Evolutionary conservation across 2,329 filamentous ascomycete genomes (phyloP), one percentile per base, ranked within the genome.

Genomic region (Septoria petroselini): DNA sequence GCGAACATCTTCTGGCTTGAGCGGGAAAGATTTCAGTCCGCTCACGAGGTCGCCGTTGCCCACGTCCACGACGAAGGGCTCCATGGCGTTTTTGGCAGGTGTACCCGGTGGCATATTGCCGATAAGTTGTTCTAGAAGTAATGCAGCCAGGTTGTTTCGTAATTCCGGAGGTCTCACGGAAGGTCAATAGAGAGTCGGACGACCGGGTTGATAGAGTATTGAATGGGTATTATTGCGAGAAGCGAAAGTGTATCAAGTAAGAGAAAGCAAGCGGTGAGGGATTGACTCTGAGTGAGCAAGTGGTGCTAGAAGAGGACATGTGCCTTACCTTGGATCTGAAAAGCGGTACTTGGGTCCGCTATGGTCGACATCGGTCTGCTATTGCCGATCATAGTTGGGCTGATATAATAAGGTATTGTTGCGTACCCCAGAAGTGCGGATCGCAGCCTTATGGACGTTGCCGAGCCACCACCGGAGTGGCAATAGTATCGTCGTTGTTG

Each of bases 31-130:
- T 33, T 52, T 52, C 3, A 52, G n/a, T 1, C 50, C 50, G 37
- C 50, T 52, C 39, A 52, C 40, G 14, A 52, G 19, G 23, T 45
- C 44, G 5, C 44, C 50, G 9, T 52, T 45, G 14, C 43, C 50
- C 12, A 52, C 43, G 30, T 52, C 50, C 23, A 52, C 37, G 5
- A 52, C 45, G 27, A 52, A 52, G 18, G 50, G 50, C n/a, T 52
- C 50, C 50, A 52, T 48, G 27, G 19, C 31, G 11, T 33, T 43
- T 6, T 18, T 27, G 15, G 31, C 41, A n/a, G 41, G 35, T 15
- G 25, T 19, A 18, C 21, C 35, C 12, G 43, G 35, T 4, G 43
- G 34, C 43, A 47, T 37, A 21, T 39, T 34, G 43, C 15, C 23
- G 12, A 45, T 14, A 14, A 45, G 33, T 15, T 29, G 43, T 33